Evolutionary conservation across 2,329 filamentous ascomycete species (phyloP), one percentile per base, ranked within the genome.

Genomic region (Albifimbria verrucaria): DNA sequence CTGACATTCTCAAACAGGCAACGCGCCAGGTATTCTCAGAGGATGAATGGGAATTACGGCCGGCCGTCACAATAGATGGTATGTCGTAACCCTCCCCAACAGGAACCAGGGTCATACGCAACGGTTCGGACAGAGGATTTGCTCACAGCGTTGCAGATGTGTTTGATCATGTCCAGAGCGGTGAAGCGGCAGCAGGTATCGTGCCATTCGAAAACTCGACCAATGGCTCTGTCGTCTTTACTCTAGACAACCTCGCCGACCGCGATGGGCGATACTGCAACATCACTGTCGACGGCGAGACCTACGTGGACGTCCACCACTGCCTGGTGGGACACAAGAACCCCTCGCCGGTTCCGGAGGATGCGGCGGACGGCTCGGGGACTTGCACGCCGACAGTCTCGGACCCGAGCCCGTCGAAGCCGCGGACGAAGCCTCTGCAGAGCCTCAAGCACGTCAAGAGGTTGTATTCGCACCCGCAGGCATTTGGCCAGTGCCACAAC

Each of bases 131-230:
- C n/a, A n/a, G n/a, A n/a, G n/a, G n/a, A n/a, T n/a, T n/a, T n/a
- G 24, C 44, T 47, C 21, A 47, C 24, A 47, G 21, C 50, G 51
- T 39, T 22, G 49, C 58, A 87, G 90, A 94, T 66, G 85, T 96
- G 62, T 96, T 97, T 69, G 78, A 86, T 49, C 80, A 85, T 17
- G 88, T 96, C 6, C 90, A 95, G 65, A 77, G 78, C 36, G 80
- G 82, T 53, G 67, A 75, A 44, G 83, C 83, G 1, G 72, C 80
- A 50, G 86, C 86, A 52, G 94, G 92, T 60, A 89, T 97, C 26
- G 89, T 97, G 2, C 94, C 94, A 7, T 92, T 96, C 71, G 93
- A 97, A 68, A 99, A 99, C 76, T 95, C 90, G 41, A 93, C 90
- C 67, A 96, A 97, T 71, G 94, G 94, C 64, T 87, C 88, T 51